A percentile compares a stretch with the other conserved stretches of the same genome.
Conservation (phyloP, 441 rosid species). For the Populus tomentosa region DNA sequence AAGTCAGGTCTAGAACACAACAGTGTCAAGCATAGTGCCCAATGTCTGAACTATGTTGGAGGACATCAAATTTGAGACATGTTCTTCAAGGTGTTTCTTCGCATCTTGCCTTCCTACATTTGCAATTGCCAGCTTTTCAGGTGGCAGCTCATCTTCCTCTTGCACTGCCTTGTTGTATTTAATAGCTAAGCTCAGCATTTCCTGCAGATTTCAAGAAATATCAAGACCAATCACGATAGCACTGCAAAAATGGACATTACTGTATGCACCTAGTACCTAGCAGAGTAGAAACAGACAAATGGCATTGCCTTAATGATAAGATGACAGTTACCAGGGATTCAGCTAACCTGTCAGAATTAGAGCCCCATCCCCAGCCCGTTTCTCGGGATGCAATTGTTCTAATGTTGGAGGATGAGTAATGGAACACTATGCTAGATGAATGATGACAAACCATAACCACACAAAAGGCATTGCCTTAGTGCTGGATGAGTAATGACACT, state of each 20-base stretch:
- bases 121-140: constrained; percentile 86
- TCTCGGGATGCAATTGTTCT: no score
- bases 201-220: constrained; percentile 39
- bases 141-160: constrained; percentile 91
- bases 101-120: constrained; percentile 98
- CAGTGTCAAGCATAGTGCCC: constrained; percentile 97
- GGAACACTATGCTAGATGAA: background rate
- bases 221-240: background rate
- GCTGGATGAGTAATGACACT: background rate
- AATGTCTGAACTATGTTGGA: constrained; percentile 91
- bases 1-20: constrained; percentile 48
- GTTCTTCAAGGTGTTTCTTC: constrained; percentile 94
- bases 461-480: background rate
- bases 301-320: background rate
- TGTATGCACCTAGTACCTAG: background rate
- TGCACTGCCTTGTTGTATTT: constrained; percentile 96
- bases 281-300: background rate
- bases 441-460: background rate
- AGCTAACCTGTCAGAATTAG: background rate
- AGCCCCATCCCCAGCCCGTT: no score
- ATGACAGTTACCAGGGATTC: background rate
- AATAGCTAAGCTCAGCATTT: constrained; percentile 76
- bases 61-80: constrained; percentile 91
- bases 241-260: background rate
- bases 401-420: background rate